Evolutionary conservation across 2,329 filamentous ascomycete genomes (phyloP).

Genomic region (Diatrype stigma): DNA sequence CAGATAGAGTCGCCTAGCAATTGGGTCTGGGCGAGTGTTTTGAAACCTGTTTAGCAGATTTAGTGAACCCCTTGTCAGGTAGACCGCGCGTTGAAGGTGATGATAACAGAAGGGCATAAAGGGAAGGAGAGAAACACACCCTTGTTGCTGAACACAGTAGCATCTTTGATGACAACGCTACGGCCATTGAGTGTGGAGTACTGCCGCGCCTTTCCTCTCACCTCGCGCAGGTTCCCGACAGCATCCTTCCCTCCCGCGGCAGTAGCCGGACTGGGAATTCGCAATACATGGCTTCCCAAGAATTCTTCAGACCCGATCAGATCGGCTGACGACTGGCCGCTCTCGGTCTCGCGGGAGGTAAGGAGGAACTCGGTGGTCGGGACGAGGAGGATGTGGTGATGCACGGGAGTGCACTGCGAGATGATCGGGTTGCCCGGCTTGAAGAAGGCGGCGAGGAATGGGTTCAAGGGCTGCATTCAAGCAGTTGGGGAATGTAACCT

Average conservation of each 20-base stretch:
- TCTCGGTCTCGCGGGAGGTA: conserved; percentile 82
- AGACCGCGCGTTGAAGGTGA: too few relatives aligned
- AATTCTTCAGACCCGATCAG: conserved; percentile 90
- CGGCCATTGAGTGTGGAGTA: conserved; percentile 89
- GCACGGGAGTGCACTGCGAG: conserved; percentile 83
- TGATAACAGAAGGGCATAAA: conserved; percentile 14
- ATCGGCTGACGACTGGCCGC: conserved; percentile 70
- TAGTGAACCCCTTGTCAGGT: background rate
- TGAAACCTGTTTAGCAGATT: conserved; percentile 71
- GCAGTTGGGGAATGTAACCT: conserved; percentile 38
- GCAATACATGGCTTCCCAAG: conserved; percentile 91
- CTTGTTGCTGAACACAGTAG: conserved; percentile 92
- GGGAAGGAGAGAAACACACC: conserved; percentile 46
- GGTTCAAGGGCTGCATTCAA: conserved; percentile 97
- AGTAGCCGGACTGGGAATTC: conserved; percentile 59
- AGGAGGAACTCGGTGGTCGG: conserved; percentile 90
- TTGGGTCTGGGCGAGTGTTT: conserved; percentile 83
- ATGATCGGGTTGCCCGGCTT: conserved; percentile 75
- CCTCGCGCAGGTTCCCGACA: conserved; percentile 70
- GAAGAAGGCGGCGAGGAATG: conserved; percentile 98
- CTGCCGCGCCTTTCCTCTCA: conserved; percentile 87
- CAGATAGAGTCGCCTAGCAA: conserved; percentile 79
- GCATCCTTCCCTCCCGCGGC: conserved; percentile 52
- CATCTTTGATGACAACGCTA: conserved; percentile 91
- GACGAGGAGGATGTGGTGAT: conserved; percentile 91